phyloP scores from a whole-genome alignment of 345 rosid species.

The Erucastrum elatum region DNA sequence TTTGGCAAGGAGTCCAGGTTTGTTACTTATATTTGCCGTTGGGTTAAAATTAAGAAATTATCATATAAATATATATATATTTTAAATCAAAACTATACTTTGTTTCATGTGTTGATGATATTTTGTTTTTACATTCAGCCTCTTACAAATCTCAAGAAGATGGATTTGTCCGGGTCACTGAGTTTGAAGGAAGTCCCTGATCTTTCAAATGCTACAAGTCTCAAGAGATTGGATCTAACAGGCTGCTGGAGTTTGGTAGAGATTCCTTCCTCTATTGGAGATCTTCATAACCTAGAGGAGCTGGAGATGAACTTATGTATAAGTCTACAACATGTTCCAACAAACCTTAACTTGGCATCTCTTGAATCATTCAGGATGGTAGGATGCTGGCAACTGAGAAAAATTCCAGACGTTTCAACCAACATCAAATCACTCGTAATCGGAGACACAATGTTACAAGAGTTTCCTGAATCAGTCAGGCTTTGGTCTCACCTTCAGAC shows the following conservation, averaged over 20 bases:
- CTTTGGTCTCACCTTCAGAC: not conserved
- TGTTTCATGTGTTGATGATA: too few species aligned
- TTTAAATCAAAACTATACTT: too few species aligned
- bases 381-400: conserved; percentile 26
- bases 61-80: not conserved
- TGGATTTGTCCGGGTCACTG: not conserved
- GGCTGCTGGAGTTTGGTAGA: conserved; percentile 30
- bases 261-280: conserved; percentile 14
- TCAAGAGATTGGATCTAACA: conserved; percentile 13
- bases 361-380: not conserved
- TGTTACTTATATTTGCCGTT: not conserved
- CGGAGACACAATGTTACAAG: not conserved
- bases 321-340: conserved; percentile 8
- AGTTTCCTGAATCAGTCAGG: not conserved
- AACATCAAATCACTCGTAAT: not conserved
- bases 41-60: not conserved
- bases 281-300: conserved; percentile 5
- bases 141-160: conserved; percentile 15
- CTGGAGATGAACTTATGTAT: conserved; percentile 6
- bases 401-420: conserved; percentile 3
- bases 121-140: conserved; percentile 4
- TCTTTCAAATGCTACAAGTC: conserved; percentile 28
- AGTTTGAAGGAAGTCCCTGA: conserved; percentile 30
- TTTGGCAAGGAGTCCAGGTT: not conserved
- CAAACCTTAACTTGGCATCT: conserved; percentile 9